Evolutionary conservation across 768 basidiomycete genomes (phyloP), one percentile per base, ranked within the genome.

Genomic region (Tulasnella sp.): DNA sequence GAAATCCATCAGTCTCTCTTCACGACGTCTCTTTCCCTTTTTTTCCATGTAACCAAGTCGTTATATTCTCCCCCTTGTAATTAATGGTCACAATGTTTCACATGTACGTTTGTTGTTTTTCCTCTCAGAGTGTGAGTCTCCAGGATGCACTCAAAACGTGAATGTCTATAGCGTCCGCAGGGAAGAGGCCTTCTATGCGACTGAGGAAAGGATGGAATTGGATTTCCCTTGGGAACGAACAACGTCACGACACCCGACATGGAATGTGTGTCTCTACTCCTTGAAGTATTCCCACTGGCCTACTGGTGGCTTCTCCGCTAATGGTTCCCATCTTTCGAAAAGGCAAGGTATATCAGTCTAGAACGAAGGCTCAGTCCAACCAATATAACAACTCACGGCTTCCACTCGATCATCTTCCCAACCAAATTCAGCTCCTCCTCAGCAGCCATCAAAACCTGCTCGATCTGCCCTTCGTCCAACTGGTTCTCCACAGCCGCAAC

Each of bases 361-460:
- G 74, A 77, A 45, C 77, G 52, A 68, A 5, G 78, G 9, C 25
- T 71, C 22, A 58, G 71, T 42, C 15, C 36, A 37, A 67, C 7
- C 54, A 12, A 69, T 5, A 74, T 34, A n/a, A 73, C 25, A 73
- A 91, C 95, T 83, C 83, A 98, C 96, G 93, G 89, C 85, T 96
- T 97, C 95, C 94, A 99, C 81, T 96, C 91, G n/a, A 91, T 81
- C 91, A 97, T 93, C 84, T 93, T 93, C 39, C 85, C 85, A 5
- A 87, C 93, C 49, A 98, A 85, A 75, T 85, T 85, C 75, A 94
- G 85, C 83, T 99, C 96, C 81, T 92, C 92, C 79, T 89, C 84
- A 14, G 96, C 96, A 83, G 93, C 89, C 79, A 89, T 87, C 80
- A 99, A 80, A 40, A 92, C 88, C 83, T 94, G 87, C 85, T 99